A percentile compares a stretch with the other conserved stretches of the same genome.
These are phyloP conservation scores for Suillus discolor DNA, from an alignment of 768 basidiomycete species.

Conservation along the genomic window DNA sequence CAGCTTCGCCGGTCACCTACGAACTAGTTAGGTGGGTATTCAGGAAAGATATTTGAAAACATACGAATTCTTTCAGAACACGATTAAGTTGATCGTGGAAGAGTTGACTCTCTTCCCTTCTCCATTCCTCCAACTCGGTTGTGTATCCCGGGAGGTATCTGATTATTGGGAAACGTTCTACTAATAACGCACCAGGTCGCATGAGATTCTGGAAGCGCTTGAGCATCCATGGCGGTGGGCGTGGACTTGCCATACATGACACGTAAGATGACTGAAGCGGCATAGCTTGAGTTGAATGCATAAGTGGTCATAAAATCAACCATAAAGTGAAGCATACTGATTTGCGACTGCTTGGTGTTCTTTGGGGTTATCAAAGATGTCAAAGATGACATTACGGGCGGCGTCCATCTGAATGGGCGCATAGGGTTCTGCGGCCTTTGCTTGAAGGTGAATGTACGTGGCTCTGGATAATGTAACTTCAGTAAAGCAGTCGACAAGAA, in stretches of 20 bases:
- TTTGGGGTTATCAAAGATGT: conserved; percentile 33
- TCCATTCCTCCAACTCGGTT: conserved; percentile 56
- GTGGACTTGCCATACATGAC: conserved; percentile 38
- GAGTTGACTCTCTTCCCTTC: conserved; percentile 54
- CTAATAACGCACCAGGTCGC: conserved; percentile 36
- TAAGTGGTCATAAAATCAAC: conserved; percentile 41
- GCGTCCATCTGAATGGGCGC: conserved; percentile 46
- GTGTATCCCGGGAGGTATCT: conserved; percentile 62
- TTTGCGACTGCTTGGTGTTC: conserved; percentile 58
- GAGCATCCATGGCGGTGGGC: conserved; percentile 30
- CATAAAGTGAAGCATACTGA: conserved; percentile 41
- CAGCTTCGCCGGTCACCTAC: conserved; percentile 25
- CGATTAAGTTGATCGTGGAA: conserved; percentile 55
- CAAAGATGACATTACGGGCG: conserved; percentile 33
- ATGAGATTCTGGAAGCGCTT: conserved; percentile 39
- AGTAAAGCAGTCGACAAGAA: not conserved
- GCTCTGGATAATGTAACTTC: conserved; percentile 38
- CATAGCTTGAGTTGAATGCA: conserved; percentile 23
- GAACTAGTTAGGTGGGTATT: conserved; percentile 16
- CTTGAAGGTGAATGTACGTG: conserved; percentile 59
- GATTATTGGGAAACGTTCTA: conserved; percentile 40
- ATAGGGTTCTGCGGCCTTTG: conserved; percentile 52
- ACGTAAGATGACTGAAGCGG: conserved; percentile 37
- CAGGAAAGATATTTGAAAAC: not conserved
- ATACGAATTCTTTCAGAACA: conserved; percentile 49